Evolutionary conservation across 306 rosid genomes (phyloP), one percentile per base, ranked within the genome.

Genomic region (Dalbergia cultrata): DNA sequence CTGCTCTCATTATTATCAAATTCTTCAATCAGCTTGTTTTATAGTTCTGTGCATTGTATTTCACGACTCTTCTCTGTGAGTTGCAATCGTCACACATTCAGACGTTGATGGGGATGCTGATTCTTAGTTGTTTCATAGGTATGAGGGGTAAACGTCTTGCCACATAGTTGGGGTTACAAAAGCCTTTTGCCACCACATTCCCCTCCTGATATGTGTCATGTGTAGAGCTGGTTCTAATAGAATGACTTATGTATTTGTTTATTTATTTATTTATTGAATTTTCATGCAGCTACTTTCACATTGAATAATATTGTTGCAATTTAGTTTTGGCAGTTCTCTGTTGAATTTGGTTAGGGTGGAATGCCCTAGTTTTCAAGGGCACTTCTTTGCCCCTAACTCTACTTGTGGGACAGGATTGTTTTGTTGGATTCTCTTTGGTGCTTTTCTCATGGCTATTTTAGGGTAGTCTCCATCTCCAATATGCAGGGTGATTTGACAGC

Each of bases 311-410:
- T 37, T 66, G 58, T 73, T 56, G 3, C 22, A 5, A 70, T 50
- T 0, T 13, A 19, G 21, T 5, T 73, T 73, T 18, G 13, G 33
- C 6, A 11, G 45, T 59, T 43, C 68, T 74, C 8, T 41, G 67
- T 56, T 54, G 47, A 74, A 74, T 74, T 58, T 74, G 41, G 22
- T 58, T 74, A 43, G 78, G 58, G 16, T 39, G 65, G 10, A 59
- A 31, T 58, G 10, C 59, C 21, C 69, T 21, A 43, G 50, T 61
- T 75, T 75, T 63, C 62, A 47, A 12, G 18, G 71, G 35, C 35
- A 45, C 59, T 44, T 75, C 50, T 76, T 31, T 62, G 9, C 37
- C 49, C 34, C 34, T 75, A 62, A 47, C 13, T 75, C 8, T 61
- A 45, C 45, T 6, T 9, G 19, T 47, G 35, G 31, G 71, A 44